phyloP scores from a whole-genome alignment of 1,284 basidiomycete species.

The Cronartium ribicola region DNA sequence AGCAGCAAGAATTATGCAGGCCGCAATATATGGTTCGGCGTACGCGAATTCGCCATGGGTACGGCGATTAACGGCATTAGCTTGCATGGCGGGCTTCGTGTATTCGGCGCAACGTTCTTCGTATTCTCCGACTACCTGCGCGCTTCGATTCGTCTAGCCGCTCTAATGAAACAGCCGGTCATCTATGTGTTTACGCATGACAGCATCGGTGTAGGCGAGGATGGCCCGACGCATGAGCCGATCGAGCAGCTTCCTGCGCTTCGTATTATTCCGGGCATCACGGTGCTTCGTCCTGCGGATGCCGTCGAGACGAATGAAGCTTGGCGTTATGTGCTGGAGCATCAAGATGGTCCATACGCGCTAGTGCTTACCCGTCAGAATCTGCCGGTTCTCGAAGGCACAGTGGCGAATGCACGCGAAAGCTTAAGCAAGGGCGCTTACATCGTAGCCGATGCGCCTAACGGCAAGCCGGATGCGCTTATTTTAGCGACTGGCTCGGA shows the following conservation, averaged over 20 bases:
- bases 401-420: slow-evolving; percentile 81
- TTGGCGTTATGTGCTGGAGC: slow-evolving; percentile 72
- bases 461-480: no score
- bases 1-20: slow-evolving; percentile 86
- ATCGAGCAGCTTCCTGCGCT: slow-evolving; percentile 81
- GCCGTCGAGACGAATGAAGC: slow-evolving; percentile 90
- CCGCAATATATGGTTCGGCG: slow-evolving; percentile 90
- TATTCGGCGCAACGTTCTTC: slow-evolving; percentile 56
- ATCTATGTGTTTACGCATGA: slow-evolving; percentile 76
- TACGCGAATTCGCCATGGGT: slow-evolving; percentile 93
- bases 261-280: slow-evolving; percentile 82
- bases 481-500: no score
- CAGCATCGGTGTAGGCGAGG: slow-evolving; percentile 62
- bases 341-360: slow-evolving; percentile 73
- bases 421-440: slow-evolving; percentile 80
- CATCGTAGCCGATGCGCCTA: slow-evolving; percentile 84
- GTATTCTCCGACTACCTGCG: slow-evolving; percentile 93
- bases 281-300: slow-evolving; percentile 68
- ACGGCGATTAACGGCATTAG: slow-evolving; percentile 66
- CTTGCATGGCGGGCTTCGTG: slow-evolving; percentile 69
- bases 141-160: slow-evolving; percentile 84
- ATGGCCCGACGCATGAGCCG: slow-evolving; percentile 90
- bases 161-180: slow-evolving; percentile 81
- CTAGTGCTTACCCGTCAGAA: slow-evolving; percentile 81
- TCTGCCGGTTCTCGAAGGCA: slow-evolving; percentile 84